Conservation (phyloP, 2,329 filamentous ascomycete genomes). For the Cryphonectria naterciae region DNA sequence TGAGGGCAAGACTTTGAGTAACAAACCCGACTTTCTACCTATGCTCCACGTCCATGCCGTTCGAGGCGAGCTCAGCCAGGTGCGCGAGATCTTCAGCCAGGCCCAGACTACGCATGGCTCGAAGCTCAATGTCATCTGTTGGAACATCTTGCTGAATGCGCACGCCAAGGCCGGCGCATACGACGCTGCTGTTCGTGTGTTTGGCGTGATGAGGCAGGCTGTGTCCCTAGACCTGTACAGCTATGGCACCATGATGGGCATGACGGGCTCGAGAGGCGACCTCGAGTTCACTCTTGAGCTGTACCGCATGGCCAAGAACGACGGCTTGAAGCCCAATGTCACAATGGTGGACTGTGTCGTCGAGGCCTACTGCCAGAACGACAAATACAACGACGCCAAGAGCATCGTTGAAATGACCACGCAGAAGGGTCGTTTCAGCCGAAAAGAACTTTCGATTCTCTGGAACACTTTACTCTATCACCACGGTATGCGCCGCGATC, state of each 20-base stretch:
- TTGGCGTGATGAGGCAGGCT: constrained; percentile 59
- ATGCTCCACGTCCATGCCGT: constrained; percentile 74
- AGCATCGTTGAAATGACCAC: constrained; percentile 61
- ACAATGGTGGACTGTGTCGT: constrained; percentile 69
- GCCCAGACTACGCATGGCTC: constrained; percentile 60
- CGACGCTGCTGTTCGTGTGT: constrained; percentile 65
- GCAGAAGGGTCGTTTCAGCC: constrained; percentile 49
- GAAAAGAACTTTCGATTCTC: constrained; percentile 59
- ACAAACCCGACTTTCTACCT: constrained; percentile 39
- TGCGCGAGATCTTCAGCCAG: constrained; percentile 64
- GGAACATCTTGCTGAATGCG: constrained; percentile 78
- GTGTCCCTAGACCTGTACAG: constrained; percentile 64
- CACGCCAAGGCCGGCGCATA: constrained; percentile 70
- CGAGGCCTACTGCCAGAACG: constrained; percentile 66
- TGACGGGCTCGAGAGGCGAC: constrained; percentile 74
- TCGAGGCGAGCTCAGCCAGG: constrained; percentile 64
- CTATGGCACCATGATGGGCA: constrained; percentile 74
- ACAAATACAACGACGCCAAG: constrained; percentile 58
- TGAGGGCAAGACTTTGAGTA: background rate
- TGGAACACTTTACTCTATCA: constrained; percentile 81
- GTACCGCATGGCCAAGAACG: constrained; percentile 63
- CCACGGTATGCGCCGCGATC: constrained; percentile 65
- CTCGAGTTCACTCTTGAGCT: constrained; percentile 69
- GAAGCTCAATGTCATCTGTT: constrained; percentile 62
- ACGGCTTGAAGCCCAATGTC: constrained; percentile 53